These are phyloP conservation scores for Stropharia rugosoannulata DNA, from an alignment of 768 basidiomycete species.

Conservation along the genomic window DNA sequence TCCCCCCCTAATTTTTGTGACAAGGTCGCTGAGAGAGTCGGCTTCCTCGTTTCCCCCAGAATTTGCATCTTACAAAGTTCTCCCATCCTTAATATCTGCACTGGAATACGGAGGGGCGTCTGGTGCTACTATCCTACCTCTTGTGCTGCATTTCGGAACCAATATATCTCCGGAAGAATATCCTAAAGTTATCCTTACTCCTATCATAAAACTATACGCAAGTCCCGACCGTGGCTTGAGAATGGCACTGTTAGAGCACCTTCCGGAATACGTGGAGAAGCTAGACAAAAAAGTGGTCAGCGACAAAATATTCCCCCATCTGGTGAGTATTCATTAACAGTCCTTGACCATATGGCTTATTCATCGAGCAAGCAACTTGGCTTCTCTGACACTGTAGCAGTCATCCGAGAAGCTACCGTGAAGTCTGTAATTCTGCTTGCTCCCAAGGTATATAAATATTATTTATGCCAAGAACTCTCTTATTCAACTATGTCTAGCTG, in stretches of 20 bases:
- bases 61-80: conserved; percentile 81
- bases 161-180: conserved; percentile 74
- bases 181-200: conserved; percentile 61
- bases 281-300: conserved; percentile 82
- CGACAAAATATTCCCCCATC: conserved; percentile 90
- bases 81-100: conserved; percentile 81
- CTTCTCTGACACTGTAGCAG: conserved; percentile 90
- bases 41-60: conserved; percentile 80
- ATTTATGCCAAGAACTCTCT: conserved; percentile 3
- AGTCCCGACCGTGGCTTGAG: conserved; percentile 92
- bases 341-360: not conserved
- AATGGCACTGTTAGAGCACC: conserved; percentile 88
- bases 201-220: conserved; percentile 80
- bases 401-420: conserved; percentile 93
- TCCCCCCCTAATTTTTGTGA: conserved; percentile 13
- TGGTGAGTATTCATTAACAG: conserved; percentile 49
- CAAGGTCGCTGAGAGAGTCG: conserved; percentile 77
- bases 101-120: conserved; percentile 78
- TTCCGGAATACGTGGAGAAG: conserved; percentile 83
- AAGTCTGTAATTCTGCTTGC: conserved; percentile 84
- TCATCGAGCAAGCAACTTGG: conserved; percentile 77
- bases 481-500: conserved; percentile 46
- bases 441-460: conserved; percentile 61
- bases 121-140: conserved; percentile 75
- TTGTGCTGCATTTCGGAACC: conserved; percentile 80